Percentiles rank a stretch among this genome's conserved stretches.
phyloP scores from a whole-genome alignment of 2,329 filamentous ascomycete genomes.

The Trichoderma breve region DNA sequence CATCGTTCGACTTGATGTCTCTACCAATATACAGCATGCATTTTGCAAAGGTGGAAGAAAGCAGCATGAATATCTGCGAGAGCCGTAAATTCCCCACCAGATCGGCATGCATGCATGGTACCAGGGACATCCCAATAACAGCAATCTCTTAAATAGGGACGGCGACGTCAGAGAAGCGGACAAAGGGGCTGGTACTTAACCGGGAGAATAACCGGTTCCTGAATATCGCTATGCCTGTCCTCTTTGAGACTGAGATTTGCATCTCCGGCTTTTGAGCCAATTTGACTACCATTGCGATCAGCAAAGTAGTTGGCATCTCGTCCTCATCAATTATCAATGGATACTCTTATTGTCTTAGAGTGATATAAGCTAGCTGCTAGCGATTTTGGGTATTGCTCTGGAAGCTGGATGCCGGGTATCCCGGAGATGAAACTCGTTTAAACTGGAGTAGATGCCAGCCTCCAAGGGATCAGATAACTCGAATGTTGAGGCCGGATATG shows the following conservation, averaged over 20 bases:
- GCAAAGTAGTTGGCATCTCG: background rate
- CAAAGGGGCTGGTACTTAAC: background rate
- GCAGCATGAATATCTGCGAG: background rate
- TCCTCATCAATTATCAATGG: background rate
- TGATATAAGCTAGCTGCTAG: background rate
- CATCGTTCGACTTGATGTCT: background rate
- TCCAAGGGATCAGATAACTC: background rate
- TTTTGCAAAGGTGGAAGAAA: background rate
- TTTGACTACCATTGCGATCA: conserved; percentile 6
- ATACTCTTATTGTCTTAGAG: background rate
- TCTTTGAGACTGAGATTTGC: background rate
- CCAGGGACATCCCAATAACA: background rate
- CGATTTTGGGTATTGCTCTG: background rate
- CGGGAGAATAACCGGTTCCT: conserved; percentile 7
- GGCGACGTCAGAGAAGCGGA: background rate
- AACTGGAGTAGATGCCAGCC: background rate
- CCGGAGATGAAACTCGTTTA: background rate
- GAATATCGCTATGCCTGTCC: background rate
- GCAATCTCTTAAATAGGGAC: background rate
- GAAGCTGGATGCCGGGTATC: background rate
- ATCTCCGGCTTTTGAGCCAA: background rate
- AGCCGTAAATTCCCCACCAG: background rate
- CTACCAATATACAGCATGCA: background rate
- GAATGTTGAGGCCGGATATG: background rate
- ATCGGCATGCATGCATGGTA: conserved; percentile 2